These are phyloP conservation scores for Microbotryum lychnidis-dioicae DNA, from an alignment of 1,284 basidiomycete genomes.

Conservation along the genomic window DNA sequence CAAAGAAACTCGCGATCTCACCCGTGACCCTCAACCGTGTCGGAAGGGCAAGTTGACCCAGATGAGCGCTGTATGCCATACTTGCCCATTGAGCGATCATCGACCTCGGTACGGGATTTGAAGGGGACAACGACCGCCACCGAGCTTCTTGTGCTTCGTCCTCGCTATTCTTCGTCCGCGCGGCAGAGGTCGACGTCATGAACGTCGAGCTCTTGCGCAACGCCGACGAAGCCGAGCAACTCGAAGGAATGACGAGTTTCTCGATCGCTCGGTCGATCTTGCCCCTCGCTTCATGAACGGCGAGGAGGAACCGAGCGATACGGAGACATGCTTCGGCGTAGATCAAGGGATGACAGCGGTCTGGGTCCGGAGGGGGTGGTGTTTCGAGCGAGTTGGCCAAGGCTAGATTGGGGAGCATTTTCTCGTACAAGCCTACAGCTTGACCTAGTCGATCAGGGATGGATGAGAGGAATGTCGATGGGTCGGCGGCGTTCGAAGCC, in stretches of 20 bases:
- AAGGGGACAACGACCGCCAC: conserved; percentile 15
- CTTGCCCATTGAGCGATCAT: conserved; percentile 21
- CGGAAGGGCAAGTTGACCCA: conserved; percentile 51
- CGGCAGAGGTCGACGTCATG: not conserved
- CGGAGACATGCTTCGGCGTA: conserved; percentile 33
- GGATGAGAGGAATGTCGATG: conserved; percentile 26
- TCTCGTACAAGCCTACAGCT: conserved; percentile 27
- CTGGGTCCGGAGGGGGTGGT: conserved; percentile 21
- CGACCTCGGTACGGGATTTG: conserved; percentile 25
- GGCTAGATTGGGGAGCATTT: conserved; percentile 21
- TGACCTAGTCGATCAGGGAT: conserved; percentile 32
- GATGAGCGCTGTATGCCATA: conserved; percentile 23
- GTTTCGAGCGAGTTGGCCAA: not conserved
- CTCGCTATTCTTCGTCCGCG: not conserved
- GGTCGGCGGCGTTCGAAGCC: conserved; percentile 5
- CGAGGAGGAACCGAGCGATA: conserved; percentile 24
- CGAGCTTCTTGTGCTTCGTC: conserved; percentile 9
- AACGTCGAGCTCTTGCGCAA: too few species aligned
- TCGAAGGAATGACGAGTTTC: conserved; percentile 3
- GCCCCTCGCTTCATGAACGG: conserved; percentile 22
- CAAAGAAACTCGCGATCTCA: conserved; percentile 62
- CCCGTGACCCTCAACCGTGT: conserved; percentile 65
- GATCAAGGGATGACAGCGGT: conserved; percentile 30
- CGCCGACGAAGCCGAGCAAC: not conserved
- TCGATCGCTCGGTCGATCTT: conserved; percentile 18